Evolutionary conservation across 345 rosid genomes (phyloP), one percentile per base, ranked within the genome.

Genomic region (Crucihimalaya himalaica): DNA sequence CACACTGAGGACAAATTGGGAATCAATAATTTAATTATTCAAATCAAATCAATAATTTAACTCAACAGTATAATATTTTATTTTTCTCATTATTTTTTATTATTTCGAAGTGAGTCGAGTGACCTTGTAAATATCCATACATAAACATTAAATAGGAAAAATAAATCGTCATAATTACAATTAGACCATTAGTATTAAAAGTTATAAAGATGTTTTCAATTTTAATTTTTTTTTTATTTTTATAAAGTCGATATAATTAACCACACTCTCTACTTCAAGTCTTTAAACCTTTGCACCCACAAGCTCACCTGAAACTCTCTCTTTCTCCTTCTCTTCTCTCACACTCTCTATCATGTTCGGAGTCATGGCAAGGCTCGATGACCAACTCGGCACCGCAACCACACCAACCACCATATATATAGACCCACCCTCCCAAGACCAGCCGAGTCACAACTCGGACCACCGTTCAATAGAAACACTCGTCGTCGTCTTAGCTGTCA

Each of bases 401-500:
- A 77, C 76, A 42, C 80, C 80, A 76, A 76, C 80, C 53, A 76
- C 80, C 32, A 71, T 77, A 50, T 71, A 77, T 31, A 37, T 77
- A n/a, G 77, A 77, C 40, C 80, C 77, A 71, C 34, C 68, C 20
- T 19, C 72, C 6, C 77, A 65, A 65, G 76, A 77, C 63, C 80
- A 77, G 35, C 51, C 63, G 5, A 70, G 40, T 59, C 72, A 65
- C 51, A 70, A 42, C 73, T 71, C 80, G 0, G 72, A 65, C 72
- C 83, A 82, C 66, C 81, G 87, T 32, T 88, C 96, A 35, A 86
- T 91, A 28, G 96, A 89, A 79, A 87, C 92, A 19, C 85, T 94
- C 43, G 85, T 87, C 13, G 87, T 91, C 29, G 98, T 88, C 56
- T 82, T 94, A 70, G 96, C 96, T n/a, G 90, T 82, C 71, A 94